phyloP scores from a whole-genome alignment of 2,329 filamentous ascomycete genomes.

The Neurospora sp. region DNA sequence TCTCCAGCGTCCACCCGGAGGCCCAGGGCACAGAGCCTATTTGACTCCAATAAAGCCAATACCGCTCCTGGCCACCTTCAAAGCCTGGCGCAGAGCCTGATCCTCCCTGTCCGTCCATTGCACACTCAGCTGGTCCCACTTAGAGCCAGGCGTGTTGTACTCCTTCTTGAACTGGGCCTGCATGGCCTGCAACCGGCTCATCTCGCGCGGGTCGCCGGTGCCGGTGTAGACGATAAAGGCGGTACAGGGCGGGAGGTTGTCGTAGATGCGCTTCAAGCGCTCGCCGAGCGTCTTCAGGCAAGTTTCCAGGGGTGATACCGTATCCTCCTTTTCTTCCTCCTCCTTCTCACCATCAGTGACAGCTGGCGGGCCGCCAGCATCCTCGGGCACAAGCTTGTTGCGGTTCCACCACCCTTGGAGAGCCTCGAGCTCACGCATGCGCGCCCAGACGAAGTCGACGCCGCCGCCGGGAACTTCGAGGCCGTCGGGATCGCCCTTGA shows the following conservation, averaged over 20 bases:
- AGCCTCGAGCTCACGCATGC: slow-evolving; percentile 55
- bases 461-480: slow-evolving; percentile 47
- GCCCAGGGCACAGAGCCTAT: slow-evolving; percentile 23
- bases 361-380: slow-evolving; percentile 16
- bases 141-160: slow-evolving; percentile 51
- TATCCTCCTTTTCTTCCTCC: slow-evolving; percentile 1
- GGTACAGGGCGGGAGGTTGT: slow-evolving; percentile 52
- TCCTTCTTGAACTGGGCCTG: slow-evolving; percentile 52
- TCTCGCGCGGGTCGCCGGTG: slow-evolving; percentile 57
- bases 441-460: slow-evolving; percentile 57
- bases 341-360: not conserved
- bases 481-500: slow-evolving; percentile 47
- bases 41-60: slow-evolving; percentile 58
- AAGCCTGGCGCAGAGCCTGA: slow-evolving; percentile 49
- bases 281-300: slow-evolving; percentile 35
- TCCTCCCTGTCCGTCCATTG: slow-evolving; percentile 60
- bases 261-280: slow-evolving; percentile 46
- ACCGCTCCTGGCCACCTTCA: slow-evolving; percentile 46
- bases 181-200: slow-evolving; percentile 51
- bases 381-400: slow-evolving; percentile 32
- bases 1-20: not conserved
- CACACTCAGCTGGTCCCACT: slow-evolving; percentile 57
- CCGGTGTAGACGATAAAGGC: slow-evolving; percentile 56
- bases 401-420: slow-evolving; percentile 59
- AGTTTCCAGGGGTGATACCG: slow-evolving; percentile 29